Conservation (phyloP, 108 stramenopile genomes). For the Heterococcus sp. region DNA sequence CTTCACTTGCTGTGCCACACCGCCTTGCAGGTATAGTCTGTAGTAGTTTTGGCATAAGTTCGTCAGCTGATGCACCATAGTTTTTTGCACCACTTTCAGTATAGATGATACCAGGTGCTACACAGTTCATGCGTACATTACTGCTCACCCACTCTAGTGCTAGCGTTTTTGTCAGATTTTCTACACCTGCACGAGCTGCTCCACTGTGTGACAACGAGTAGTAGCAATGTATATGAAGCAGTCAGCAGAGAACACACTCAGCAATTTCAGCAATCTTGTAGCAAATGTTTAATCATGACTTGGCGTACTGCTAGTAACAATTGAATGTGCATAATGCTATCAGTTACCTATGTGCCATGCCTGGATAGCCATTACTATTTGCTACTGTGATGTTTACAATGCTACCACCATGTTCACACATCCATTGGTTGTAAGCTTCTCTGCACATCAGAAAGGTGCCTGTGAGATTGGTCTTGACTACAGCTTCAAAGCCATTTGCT, state of each 20-base stretch:
- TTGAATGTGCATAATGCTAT: not conserved
- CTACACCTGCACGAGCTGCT: constrained; percentile 74
- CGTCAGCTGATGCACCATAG: constrained; percentile 69
- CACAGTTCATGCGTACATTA: constrained; percentile 75
- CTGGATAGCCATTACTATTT: constrained; percentile 77
- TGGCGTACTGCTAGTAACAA: not conserved
- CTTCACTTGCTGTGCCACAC: constrained; percentile 31
- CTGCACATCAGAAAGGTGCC: constrained; percentile 76
- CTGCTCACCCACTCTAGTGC: constrained; percentile 78
- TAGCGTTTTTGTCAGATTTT: constrained; percentile 78
- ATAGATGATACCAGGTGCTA: constrained; percentile 76
- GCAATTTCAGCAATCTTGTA: too few species aligned
- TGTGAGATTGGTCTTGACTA: constrained; percentile 31
- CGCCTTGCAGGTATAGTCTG: constrained; percentile 11
- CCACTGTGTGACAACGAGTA: constrained; percentile 32
- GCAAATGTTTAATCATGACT: too few species aligned
- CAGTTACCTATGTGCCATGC: constrained; percentile 64
- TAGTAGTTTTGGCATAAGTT: constrained; percentile 47
- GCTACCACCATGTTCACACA: constrained; percentile 71
- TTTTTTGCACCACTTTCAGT: constrained; percentile 76
- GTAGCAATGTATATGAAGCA: not conserved
- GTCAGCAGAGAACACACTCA: too few species aligned
- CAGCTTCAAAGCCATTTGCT: constrained; percentile 4
- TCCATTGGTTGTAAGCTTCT: constrained; percentile 71
- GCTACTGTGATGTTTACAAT: constrained; percentile 81